Evolutionary conservation across 148 eudicot genomes (phyloP), one percentile per base, ranked within the genome.

Genomic region (Diospyros kaki): DNA sequence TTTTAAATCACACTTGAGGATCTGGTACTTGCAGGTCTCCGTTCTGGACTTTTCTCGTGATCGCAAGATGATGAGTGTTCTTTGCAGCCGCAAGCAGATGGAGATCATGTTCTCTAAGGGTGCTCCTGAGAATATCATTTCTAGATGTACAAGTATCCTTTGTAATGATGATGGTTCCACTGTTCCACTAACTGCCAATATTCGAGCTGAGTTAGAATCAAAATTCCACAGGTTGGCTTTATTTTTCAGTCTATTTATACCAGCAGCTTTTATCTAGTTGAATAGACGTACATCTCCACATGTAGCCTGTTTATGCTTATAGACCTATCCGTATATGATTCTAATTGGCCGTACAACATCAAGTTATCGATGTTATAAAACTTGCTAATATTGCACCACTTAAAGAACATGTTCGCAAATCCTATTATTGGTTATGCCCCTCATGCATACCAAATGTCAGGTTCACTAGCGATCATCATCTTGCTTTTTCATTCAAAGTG

Each of bases 61-160:
- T 84, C 97, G 99, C 75, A 96, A 96, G 80, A 92, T 96, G 96
- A 96, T 96, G 99, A 96, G 98, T 81, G 98, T 93, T 40, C 97
- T 96, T 61, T 93, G 99, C 78, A 89, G 83, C 85, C 90, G 90
- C 72, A 93, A 96, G 82, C 95, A 96, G 82, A 89, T 92, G 72
- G 84, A 89, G 82, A 87, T 88, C 66, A 91, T 96, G 94, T 93
- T 91, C 73, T 88, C 99, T 61, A 96, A 93, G 88, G 99, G 99
- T 69, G 98, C 99, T 42, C 99, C 99, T 40, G 99, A 96, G 88
- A 96, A 95, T 82, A 90, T 96, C 67, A 72, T 96, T 60, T 82
- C 98, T 72, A 86, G 97, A 81, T 96, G 98, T 84, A 79, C 99
- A 46, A 91, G 85, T 68, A 85, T 96, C 68, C 81, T 96, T 44